Evolutionary conservation across 345 rosid species (phyloP), one percentile per base, ranked within the genome.

Genomic region (Cardamine occulta): DNA sequence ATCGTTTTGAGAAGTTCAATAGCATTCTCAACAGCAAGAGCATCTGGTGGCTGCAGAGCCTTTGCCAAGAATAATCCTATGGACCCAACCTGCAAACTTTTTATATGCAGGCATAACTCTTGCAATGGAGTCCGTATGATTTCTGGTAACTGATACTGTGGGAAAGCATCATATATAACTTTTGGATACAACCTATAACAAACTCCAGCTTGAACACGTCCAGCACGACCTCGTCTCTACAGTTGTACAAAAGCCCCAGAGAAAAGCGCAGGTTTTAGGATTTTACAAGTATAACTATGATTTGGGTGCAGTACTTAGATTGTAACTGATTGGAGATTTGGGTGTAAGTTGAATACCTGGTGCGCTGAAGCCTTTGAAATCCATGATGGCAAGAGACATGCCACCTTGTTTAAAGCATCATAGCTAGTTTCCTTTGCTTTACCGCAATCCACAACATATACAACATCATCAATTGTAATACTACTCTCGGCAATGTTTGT

Each of bases 401-500:
- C 93, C 80, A 94, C 83, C 82, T 94, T 94, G 86, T 94, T 91
- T 66, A 91, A 85, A 80, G 97, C 98, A 85, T 94, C 98, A 72
- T 94, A 94, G 79, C 97, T 94, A 64, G 93, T 91, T 86, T 94
- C 98, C 74, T 91, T 94, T 69, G 96, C 95, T 86, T 94, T 94
- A 74, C 97, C 97, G 52, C 95, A 94, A 81, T 94, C 98, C 66
- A 91, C 84, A 80, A 94, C 98, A 83, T 88, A 91, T 70, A 90
- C 97, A 77, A 94, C 93, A 83, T 94, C 98, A 80, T 94, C 98
- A 51, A 94, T 88, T 47, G 98, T 94, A 73, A 94, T 88, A 76
- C 98, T 94, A 75, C 98, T 94, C 89, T 94, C 98, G 23, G 97
- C 98, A 69, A 94, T 91, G 79, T 94, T 94, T 55, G 98, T 94